Conservation (phyloP, 768 basidiomycete genomes). For the Pleurotus salmoneostramineus region DNA sequence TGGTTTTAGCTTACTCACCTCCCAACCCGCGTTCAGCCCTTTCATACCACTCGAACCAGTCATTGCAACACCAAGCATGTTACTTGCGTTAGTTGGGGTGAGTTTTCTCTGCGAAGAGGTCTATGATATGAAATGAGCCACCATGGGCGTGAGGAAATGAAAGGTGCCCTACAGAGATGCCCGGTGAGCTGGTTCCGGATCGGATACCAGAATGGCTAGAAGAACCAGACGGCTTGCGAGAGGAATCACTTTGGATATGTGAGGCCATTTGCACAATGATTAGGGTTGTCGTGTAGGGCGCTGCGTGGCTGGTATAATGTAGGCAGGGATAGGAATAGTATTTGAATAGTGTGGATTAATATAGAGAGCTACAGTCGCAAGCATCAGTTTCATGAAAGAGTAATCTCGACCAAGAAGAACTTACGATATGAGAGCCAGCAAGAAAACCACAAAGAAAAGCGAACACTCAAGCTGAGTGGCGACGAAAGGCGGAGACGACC, state of each 20-base stretch:
- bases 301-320: neutral
- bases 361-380: neutral
- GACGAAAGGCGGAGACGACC: neutral
- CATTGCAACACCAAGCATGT: conserved; percentile 53
- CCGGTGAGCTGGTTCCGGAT: conserved; percentile 60
- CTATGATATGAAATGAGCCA: conserved; percentile 17
- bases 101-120: conserved; percentile 43
- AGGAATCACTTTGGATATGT: conserved; percentile 39
- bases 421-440: no score
- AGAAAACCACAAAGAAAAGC: no score
- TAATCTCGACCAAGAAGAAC: neutral
- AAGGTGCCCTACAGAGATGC: conserved; percentile 41
- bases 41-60: conserved; percentile 44
- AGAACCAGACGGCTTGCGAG: conserved; percentile 67
- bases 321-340: neutral
- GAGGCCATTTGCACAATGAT: conserved; percentile 16
- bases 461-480: conserved; percentile 17
- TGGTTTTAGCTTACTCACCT: conserved; percentile 37
- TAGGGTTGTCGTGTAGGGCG: no score
- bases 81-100: conserved; percentile 33
- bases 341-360: neutral
- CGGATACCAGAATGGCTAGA: conserved; percentile 62
- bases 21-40: conserved; percentile 60
- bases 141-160: conserved; percentile 4
- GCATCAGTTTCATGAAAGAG: neutral